Evolutionary conservation across 208 protist genomes (phyloP).

Genomic region (Kentomonas sorsogonicus): DNA sequence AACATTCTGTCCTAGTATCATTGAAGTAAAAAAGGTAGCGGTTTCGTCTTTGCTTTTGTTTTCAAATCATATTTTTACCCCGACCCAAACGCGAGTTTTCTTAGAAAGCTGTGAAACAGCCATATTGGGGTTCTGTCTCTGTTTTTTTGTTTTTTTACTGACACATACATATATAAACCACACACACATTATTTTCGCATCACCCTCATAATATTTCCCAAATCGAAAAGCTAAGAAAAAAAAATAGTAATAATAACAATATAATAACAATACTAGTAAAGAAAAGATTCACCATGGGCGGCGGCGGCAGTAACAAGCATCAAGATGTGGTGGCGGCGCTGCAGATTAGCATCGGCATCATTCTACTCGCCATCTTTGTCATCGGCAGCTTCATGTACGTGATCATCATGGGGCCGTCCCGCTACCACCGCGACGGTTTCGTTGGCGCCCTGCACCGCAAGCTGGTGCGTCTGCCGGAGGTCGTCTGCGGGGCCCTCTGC

Average conservation of each 20-base stretch:
- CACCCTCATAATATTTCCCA: too few species aligned
- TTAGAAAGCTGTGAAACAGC: too few species aligned
- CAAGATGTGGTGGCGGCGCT: constrained; percentile 9
- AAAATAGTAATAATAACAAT: background rate
- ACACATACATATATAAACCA: too few species aligned
- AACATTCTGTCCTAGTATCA: too few species aligned
- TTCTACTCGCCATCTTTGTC: constrained; percentile 33
- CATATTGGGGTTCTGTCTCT: too few species aligned
- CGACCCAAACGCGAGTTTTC: too few species aligned
- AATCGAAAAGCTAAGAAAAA: too few species aligned
- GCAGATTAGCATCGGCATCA: constrained; percentile 20
- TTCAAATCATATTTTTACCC: too few species aligned
- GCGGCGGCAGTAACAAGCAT: background rate
- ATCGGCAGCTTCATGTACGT: constrained; percentile 75
- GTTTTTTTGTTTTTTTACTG: background rate
- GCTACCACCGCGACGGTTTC: constrained; percentile 80
- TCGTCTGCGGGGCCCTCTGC: constrained; percentile 42
- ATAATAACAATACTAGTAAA: background rate
- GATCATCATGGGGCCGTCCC: constrained; percentile 83
- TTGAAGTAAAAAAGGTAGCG: too few species aligned
- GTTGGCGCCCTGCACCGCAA: constrained; percentile 56
- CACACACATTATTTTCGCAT: too few species aligned
- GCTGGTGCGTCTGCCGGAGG: constrained; percentile 24
- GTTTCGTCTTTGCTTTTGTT: too few species aligned
- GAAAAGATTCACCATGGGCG: too few species aligned